Evolutionary conservation across 2,329 filamentous ascomycete species (phyloP).

Genomic region (Diaporthe helianthi): DNA sequence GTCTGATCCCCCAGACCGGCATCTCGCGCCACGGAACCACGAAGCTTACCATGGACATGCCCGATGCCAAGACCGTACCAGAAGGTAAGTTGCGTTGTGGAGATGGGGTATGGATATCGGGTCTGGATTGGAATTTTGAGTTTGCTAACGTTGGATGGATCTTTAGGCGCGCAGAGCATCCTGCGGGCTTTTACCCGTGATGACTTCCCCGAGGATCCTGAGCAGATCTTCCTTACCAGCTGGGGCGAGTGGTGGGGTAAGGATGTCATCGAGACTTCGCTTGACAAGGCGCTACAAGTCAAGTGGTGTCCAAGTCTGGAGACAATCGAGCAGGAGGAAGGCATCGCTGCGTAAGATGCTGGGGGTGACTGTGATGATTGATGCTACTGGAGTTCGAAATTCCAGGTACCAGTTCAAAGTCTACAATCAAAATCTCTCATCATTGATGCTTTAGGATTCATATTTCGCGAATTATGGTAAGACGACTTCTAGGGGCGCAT

Average conservation of each 20-base stretch:
- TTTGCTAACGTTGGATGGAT: slow-evolving; percentile 32
- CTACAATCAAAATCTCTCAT: no score
- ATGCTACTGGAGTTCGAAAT: no score
- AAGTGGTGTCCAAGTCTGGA: slow-evolving; percentile 58
- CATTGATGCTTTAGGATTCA: no score
- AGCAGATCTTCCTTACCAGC: slow-evolving; percentile 61
- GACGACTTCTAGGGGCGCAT: no score
- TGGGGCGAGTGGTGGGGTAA: slow-evolving; percentile 65
- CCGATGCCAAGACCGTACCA: slow-evolving; percentile 56
- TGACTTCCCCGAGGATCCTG: slow-evolving; percentile 58
- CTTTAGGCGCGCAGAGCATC: slow-evolving; percentile 53
- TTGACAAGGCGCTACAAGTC: slow-evolving; percentile 57
- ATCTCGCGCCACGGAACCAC: slow-evolving; percentile 46
- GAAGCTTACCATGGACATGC: slow-evolving; percentile 42
- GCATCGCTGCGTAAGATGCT: not conserved
- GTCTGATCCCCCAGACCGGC: slow-evolving; percentile 57
- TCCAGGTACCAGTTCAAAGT: no score
- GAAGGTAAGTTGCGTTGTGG: slow-evolving; percentile 48
- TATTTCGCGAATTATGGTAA: no score
- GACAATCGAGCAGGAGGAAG: slow-evolving; percentile 54
- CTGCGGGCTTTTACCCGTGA: slow-evolving; percentile 51
- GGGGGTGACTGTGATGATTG: no score
- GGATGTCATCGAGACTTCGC: slow-evolving; percentile 47
- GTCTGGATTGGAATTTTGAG: no score
- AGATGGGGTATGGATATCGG: no score